phyloP scores from a whole-genome alignment of 2,329 filamentous ascomycete genomes.

The Phaeophleospora eucalypticola region DNA sequence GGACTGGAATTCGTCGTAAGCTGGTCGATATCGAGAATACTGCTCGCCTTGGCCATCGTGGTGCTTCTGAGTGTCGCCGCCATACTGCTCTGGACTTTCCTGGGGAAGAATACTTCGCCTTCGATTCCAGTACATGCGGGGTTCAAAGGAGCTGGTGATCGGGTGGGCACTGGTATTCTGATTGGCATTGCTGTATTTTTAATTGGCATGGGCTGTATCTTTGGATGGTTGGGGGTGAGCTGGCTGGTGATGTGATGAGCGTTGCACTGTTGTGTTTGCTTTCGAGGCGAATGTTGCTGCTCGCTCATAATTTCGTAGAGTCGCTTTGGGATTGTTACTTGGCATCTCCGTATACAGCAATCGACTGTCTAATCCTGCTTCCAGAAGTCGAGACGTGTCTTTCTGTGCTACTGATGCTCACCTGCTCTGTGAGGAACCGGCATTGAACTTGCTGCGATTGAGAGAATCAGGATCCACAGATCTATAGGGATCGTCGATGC shows the following conservation, averaged over 20 bases:
- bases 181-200: slow-evolving; percentile 35
- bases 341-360: too few species aligned
- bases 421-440: too few species aligned
- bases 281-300: too few species aligned
- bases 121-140: slow-evolving; percentile 18
- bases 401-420: too few species aligned
- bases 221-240: slow-evolving; percentile 36
- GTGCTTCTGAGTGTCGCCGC: slow-evolving; percentile 29
- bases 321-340: too few species aligned
- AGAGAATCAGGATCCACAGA: too few species aligned
- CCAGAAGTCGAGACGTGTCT: too few species aligned
- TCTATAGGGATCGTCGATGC: too few species aligned
- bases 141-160: slow-evolving; percentile 31
- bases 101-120: slow-evolving; percentile 27
- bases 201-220: slow-evolving; percentile 32
- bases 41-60: slow-evolving; percentile 27
- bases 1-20: slow-evolving; percentile 36
- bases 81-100: slow-evolving; percentile 35
- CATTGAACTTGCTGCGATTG: too few species aligned
- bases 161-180: slow-evolving; percentile 32
- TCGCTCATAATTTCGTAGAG: too few species aligned
- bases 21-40: slow-evolving; percentile 32
- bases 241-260: slow-evolving; percentile 37
- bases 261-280: too few species aligned
- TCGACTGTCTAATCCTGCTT: too few species aligned